phyloP scores from a whole-genome alignment of 1,139 yeast genomes.

The Suhomyces yuchorum region DNA sequence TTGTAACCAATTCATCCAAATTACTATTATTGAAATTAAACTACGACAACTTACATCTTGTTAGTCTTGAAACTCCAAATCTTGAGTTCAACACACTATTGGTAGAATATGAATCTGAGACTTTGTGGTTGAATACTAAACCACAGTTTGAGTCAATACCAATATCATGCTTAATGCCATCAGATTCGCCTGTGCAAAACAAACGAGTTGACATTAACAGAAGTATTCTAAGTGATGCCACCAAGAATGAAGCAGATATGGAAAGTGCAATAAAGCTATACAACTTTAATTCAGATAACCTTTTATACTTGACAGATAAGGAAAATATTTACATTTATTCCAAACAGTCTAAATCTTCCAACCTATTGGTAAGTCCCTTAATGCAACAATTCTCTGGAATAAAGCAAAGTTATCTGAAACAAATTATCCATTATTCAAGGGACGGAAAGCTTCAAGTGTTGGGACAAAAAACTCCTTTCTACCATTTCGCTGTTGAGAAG shows the following conservation, averaged over 20 bases:
- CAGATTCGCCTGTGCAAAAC: background rate
- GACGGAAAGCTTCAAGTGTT: conserved; percentile 38
- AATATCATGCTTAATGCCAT: conserved; percentile 7
- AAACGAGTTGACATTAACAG: conserved; percentile 2
- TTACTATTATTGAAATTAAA: conserved; percentile 34
- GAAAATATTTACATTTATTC: conserved; percentile 25
- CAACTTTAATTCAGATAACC: background rate
- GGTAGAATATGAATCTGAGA: conserved; percentile 27
- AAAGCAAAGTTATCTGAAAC: conserved; percentile 30
- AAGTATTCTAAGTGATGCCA: background rate
- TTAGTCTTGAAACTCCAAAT: conserved; percentile 21
- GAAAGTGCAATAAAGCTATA: background rate
- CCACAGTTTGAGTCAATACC: conserved; percentile 2
- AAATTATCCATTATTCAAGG: conserved; percentile 42
- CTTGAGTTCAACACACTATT: conserved; percentile 21
- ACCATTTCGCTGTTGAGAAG: conserved; percentile 23
- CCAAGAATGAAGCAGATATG: background rate
- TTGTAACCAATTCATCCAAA: conserved; percentile 47
- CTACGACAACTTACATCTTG: conserved; percentile 27
- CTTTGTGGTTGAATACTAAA: conserved; percentile 14
- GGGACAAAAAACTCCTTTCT: conserved; percentile 16
- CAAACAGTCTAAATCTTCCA: conserved; percentile 18
- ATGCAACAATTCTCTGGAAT: conserved; percentile 41
- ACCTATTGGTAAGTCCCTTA: conserved; percentile 31
- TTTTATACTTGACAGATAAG: conserved; percentile 12